Conservation (phyloP, 345 rosid species). For the Salix dunnii region DNA sequence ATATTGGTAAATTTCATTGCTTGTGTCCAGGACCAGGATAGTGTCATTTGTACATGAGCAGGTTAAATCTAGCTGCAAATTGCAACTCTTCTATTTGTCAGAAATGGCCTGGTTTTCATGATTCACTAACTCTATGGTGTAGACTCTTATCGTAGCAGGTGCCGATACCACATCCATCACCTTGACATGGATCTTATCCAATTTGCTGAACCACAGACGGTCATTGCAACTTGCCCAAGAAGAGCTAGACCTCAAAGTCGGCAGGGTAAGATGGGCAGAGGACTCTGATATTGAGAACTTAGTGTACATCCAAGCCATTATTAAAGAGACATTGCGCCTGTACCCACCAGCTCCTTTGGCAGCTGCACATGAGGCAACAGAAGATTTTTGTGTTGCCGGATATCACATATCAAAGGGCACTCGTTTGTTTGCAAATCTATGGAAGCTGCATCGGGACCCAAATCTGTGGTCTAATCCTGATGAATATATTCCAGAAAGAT, state of each 20-base stretch:
- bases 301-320: no score
- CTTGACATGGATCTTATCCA: constrained; percentile 41
- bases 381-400: constrained; percentile 11
- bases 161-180: constrained; percentile 39
- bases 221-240: constrained; percentile 34
- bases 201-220: constrained; percentile 34
- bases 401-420: constrained; percentile 20
- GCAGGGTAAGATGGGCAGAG: constrained; percentile 12
- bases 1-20: neutral
- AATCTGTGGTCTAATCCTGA: constrained; percentile 22
- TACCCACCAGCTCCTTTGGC: neutral
- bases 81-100: neutral
- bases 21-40: neutral
- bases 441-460: constrained; percentile 29
- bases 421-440: constrained; percentile 13
- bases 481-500: constrained; percentile 28
- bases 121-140: neutral
- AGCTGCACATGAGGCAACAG: constrained; percentile 16
- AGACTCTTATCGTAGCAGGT: constrained; percentile 55
- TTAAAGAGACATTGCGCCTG: neutral
- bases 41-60: neutral
- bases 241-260: constrained; percentile 31
- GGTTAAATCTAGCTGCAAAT: neutral
- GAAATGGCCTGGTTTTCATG: neutral
- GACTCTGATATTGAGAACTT: constrained; percentile 33